Evolutionary conservation across 257 asterid genomes (phyloP).

Genomic region (Nicotiana sylvestris): DNA sequence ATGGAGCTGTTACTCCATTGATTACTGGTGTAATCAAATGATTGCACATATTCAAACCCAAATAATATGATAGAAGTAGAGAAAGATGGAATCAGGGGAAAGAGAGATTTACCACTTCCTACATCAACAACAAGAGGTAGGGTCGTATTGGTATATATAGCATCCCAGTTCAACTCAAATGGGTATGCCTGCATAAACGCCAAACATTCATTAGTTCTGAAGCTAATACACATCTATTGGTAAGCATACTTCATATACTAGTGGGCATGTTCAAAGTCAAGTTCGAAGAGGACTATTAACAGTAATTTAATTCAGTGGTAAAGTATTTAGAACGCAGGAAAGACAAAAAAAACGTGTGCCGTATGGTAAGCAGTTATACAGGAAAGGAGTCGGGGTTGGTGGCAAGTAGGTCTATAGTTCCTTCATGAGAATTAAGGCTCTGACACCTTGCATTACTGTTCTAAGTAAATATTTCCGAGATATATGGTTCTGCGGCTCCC

Average conservation of each 20-base stretch:
- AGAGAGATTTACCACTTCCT: slow-evolving; percentile 72
- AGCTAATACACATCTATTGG: neutral
- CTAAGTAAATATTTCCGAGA: neutral
- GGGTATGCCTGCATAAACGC: slow-evolving; percentile 66
- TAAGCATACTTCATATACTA: neutral
- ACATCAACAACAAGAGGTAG: slow-evolving; percentile 76
- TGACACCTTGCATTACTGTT: neutral
- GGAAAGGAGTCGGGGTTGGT: neutral
- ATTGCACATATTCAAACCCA: neutral
- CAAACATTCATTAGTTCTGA: neutral
- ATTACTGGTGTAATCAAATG: neutral
- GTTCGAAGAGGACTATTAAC: neutral
- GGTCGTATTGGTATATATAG: slow-evolving; percentile 48
- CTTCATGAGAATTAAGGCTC: neutral
- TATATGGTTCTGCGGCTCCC: neutral
- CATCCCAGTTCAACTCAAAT: slow-evolving; percentile 61
- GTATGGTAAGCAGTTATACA: neutral
- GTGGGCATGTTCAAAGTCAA: neutral
- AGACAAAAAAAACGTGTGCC: neutral
- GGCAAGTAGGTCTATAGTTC: neutral
- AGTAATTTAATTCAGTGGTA: neutral
- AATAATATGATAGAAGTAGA: neutral
- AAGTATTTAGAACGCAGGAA: neutral
- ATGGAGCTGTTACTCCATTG: neutral
- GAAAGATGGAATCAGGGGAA: neutral